These are phyloP conservation scores for Tylopilus cervinicoccineus DNA, from an alignment of 768 basidiomycete species.

Conservation along the genomic window DNA sequence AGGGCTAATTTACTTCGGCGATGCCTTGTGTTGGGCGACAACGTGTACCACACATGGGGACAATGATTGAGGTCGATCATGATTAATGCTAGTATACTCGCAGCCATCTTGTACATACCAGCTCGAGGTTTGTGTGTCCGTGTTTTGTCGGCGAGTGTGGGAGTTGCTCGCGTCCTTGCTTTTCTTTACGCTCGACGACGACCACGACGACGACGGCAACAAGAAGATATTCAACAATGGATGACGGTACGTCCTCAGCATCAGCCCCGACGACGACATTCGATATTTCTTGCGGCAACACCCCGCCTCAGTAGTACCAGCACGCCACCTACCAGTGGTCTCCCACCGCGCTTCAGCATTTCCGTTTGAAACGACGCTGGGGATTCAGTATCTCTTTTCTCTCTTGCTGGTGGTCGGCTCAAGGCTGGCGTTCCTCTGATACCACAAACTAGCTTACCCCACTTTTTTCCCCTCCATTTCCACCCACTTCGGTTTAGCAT, in stretches of 20 bases:
- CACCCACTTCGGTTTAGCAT: constrained; percentile 11
- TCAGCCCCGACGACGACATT: constrained; percentile 61
- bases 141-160: constrained; percentile 15
- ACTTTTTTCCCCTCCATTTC: constrained; percentile 11
- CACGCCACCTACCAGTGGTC: constrained; percentile 26
- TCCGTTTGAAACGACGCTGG: constrained; percentile 26
- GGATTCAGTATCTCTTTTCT: constrained; percentile 18
- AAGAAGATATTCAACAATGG: constrained; percentile 40
- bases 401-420: constrained; percentile 29
- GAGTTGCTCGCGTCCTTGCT: not conserved
- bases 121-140: constrained; percentile 17
- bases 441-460: constrained; percentile 8
- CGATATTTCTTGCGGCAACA: constrained; percentile 38
- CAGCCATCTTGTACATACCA: no score
- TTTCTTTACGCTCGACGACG: constrained; percentile 6
- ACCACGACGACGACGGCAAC: constrained; percentile 20
- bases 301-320: constrained; percentile 30
- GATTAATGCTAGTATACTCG: no score
- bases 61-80: not conserved
- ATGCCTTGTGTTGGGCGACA: no score
- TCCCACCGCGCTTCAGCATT: constrained; percentile 31
- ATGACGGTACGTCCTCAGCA: constrained; percentile 83
- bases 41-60: not conserved
- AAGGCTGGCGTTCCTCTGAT: constrained; percentile 31
- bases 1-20: no score